phyloP scores from a whole-genome alignment of 2,329 filamentous ascomycete species.

The Fusarium kyushuense region DNA sequence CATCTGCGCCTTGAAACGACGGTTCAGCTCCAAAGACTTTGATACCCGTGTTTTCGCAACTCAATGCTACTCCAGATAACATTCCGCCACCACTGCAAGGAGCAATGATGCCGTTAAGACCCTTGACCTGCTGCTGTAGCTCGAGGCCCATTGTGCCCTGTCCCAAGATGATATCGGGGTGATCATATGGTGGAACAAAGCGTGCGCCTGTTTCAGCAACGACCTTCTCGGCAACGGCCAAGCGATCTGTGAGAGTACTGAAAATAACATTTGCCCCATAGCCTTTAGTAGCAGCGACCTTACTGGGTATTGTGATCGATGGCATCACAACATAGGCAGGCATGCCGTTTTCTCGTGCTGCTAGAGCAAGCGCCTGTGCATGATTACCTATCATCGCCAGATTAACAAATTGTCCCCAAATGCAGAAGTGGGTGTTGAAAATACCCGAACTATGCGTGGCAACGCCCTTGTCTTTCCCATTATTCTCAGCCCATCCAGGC shows the following conservation, averaged over 20 bases:
- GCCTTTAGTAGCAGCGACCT: constrained; percentile 4
- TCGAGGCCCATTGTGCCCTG: constrained; percentile 8
- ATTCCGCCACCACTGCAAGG: constrained; percentile 3
- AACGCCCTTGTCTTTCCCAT: neutral
- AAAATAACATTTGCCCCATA: constrained; percentile 6
- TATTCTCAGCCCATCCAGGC: neutral
- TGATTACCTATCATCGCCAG: neutral
- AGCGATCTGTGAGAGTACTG: constrained; percentile 1
- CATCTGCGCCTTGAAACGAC: constrained; percentile 1
- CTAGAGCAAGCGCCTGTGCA: constrained; percentile 7
- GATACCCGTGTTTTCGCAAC: constrained; percentile 1
- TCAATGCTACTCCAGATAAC: neutral
- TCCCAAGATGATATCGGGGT: neutral
- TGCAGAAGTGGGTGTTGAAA: fast-evolving
- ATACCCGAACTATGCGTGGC: constrained; percentile 7
- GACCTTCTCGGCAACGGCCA: neutral
- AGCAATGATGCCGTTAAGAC: neutral
- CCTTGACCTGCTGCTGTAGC: neutral
- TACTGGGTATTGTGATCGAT: neutral
- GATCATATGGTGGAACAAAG: neutral
- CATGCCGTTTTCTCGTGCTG: neutral
- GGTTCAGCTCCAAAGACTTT: constrained; percentile 8
- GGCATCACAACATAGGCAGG: constrained; percentile 12
- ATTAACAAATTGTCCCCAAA: neutral
- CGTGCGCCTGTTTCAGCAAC: constrained; percentile 3